These are phyloP conservation scores for Aspergillus eucalypticola DNA, from an alignment of 2,329 filamentous ascomycete species.

Conservation along the genomic window DNA sequence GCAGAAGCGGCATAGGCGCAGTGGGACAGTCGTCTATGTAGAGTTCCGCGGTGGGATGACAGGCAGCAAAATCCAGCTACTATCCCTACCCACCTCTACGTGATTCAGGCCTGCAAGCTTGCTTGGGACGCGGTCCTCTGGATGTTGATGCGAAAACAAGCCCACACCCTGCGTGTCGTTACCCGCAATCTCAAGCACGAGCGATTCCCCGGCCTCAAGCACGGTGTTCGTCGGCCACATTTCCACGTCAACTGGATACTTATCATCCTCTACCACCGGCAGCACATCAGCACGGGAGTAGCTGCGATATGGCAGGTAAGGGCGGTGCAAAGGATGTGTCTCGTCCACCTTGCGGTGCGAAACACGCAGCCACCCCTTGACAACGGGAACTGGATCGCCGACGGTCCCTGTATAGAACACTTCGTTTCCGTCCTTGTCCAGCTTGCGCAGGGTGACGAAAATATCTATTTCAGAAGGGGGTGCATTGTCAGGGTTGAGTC, in stretches of 20 bases:
- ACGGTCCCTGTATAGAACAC: conserved; percentile 56
- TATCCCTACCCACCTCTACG: not conserved
- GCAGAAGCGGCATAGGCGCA: too few relatives aligned
- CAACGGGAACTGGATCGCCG: conserved; percentile 53
- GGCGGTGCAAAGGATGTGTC: conserved; percentile 43
- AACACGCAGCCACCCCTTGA: conserved; percentile 57
- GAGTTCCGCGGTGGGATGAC: not conserved
- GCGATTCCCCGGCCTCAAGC: conserved; percentile 19
- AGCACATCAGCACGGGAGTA: conserved; percentile 43
- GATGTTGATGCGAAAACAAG: not conserved
- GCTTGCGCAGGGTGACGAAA: conserved; percentile 55
- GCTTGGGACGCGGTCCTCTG: not conserved
- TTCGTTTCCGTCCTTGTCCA: conserved; percentile 49
- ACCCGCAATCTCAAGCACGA: conserved; percentile 14
- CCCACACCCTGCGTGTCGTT: not conserved
- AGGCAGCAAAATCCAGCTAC: not conserved
- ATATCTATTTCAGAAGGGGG: conserved; percentile 48
- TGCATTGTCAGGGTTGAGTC: not conserved
- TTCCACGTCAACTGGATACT: conserved; percentile 51
- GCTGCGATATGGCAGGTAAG: conserved; percentile 49
- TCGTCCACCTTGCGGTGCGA: conserved; percentile 49
- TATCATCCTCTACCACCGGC: conserved; percentile 47
- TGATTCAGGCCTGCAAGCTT: not conserved
- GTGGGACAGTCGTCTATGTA: too few relatives aligned
- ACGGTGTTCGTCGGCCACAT: conserved; percentile 36